Conservation (phyloP, 371 early-diverging fungal species). For the Parasitella parasitica region DNA sequence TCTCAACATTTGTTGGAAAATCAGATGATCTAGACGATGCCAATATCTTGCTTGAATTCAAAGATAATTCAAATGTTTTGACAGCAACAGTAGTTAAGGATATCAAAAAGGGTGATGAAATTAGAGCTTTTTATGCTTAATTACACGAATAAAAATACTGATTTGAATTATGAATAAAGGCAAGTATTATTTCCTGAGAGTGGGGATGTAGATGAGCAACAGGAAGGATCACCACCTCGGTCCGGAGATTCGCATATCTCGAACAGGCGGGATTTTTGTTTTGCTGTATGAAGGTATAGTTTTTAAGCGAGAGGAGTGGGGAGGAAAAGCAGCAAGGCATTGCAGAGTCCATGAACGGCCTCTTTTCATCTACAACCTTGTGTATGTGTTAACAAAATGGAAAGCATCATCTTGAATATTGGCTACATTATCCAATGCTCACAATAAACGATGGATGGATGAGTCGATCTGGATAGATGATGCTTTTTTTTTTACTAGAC, state of each 20-base stretch:
- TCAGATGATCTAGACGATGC: slow-evolving; percentile 28
- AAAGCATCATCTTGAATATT: neutral
- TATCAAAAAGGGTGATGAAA: slow-evolving; percentile 70
- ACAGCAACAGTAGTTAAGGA: slow-evolving; percentile 60
- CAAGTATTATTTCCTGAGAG: too few species aligned
- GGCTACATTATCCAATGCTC: neutral
- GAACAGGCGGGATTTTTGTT: neutral
- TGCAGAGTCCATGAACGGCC: slow-evolving; percentile 7
- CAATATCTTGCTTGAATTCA: slow-evolving; percentile 58
- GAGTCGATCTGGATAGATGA: neutral
- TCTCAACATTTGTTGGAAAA: slow-evolving; percentile 36
- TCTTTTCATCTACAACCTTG: slow-evolving; percentile 20
- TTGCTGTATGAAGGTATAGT: neutral
- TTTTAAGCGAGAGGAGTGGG: neutral
- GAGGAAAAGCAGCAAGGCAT: neutral
- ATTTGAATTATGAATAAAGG: too few species aligned
- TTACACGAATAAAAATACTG: neutral
- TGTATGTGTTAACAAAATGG: slow-evolving; percentile 8
- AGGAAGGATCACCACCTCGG: too few species aligned
- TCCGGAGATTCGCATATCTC: slow-evolving; percentile 5
- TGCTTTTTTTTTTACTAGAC: neutral
- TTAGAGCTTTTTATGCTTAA: slow-evolving; percentile 39
- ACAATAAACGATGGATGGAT: neutral
- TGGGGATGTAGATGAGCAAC: too few species aligned
- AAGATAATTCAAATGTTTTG: slow-evolving; percentile 45